A percentile compares a stretch with the other conserved stretches of the same genome.
phyloP scores from a whole-genome alignment of 176 grass and related monocot genomes.

The Triticum turgidum region DNA sequence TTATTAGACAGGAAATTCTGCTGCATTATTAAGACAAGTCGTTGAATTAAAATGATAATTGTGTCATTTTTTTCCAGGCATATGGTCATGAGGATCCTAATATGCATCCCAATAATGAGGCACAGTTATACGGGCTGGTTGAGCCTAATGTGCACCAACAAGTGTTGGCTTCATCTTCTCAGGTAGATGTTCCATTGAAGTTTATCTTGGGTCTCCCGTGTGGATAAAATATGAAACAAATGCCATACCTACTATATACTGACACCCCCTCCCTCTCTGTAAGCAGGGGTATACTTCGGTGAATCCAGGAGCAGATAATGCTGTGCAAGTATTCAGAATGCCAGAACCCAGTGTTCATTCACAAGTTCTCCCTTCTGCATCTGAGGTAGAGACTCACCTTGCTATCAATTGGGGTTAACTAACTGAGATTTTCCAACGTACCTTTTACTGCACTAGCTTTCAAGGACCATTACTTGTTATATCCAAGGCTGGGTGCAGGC shows the following conservation, averaged over 20 bases:
- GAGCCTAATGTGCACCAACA: conserved; percentile 49
- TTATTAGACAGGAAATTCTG: neutral
- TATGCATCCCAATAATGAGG: conserved; percentile 45
- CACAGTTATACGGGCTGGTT: conserved; percentile 40
- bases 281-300: conserved; percentile 42
- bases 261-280: neutral
- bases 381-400: conserved; percentile 49
- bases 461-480: neutral
- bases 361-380: conserved; percentile 52
- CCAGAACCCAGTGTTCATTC: conserved; percentile 47
- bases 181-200: conserved; percentile 32
- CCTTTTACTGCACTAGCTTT: neutral
- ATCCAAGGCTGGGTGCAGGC: neutral
- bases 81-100: conserved; percentile 44
- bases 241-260: neutral
- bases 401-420: neutral
- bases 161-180: conserved; percentile 45
- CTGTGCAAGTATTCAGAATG: conserved; percentile 55
- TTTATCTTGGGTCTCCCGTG: neutral
- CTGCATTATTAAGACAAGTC: neutral
- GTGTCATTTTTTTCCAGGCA: conserved; percentile 22
- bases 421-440: neutral
- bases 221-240: neutral
- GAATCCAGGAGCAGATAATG: conserved; percentile 52
- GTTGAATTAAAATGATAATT: conserved; percentile 10